phyloP scores from a whole-genome alignment of 306 rosid genomes.

The Leucaena leucocephala region DNA sequence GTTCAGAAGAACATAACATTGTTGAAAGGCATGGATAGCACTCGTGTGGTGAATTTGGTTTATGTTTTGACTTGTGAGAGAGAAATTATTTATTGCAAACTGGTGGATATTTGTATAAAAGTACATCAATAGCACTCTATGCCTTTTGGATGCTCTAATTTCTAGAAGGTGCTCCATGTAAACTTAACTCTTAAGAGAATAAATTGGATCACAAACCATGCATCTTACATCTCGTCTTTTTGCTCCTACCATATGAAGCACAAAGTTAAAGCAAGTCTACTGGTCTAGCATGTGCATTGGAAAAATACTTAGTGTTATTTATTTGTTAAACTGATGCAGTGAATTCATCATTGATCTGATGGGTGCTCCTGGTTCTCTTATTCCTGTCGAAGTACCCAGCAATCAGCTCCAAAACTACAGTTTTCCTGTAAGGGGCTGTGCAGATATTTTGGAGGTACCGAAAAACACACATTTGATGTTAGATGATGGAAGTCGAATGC shows the following conservation, averaged over 20 bases:
- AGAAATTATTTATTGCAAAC: slow-evolving; percentile 16
- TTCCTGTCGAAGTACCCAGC: slow-evolving; percentile 94
- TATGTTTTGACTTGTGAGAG: slow-evolving; percentile 17
- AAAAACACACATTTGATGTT: slow-evolving; percentile 39
- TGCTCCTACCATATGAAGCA: slow-evolving; percentile 28
- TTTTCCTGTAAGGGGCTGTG: slow-evolving; percentile 64
- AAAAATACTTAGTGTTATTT: slow-evolving; percentile 36
- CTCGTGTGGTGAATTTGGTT: slow-evolving; percentile 21
- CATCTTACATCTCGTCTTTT: slow-evolving; percentile 21
- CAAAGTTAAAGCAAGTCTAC: slow-evolving; percentile 17
- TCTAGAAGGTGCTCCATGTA: slow-evolving; percentile 30
- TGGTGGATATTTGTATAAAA: slow-evolving; percentile 15
- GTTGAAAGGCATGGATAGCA: slow-evolving; percentile 17
- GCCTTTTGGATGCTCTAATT: slow-evolving; percentile 22
- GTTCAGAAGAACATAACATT: slow-evolving; percentile 20
- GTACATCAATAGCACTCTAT: slow-evolving; percentile 33
- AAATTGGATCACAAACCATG: slow-evolving; percentile 9
- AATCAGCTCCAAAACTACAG: slow-evolving; percentile 69
- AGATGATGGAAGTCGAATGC: slow-evolving; percentile 48
- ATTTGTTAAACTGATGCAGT: slow-evolving; percentile 63
- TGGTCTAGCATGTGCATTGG: slow-evolving; percentile 22
- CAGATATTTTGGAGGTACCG: slow-evolving; percentile 61
- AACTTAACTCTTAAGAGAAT: slow-evolving; percentile 12
- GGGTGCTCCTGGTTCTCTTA: slow-evolving; percentile 99
- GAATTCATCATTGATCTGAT: slow-evolving; percentile 95